Evolutionary conservation across 352 stramenopile genomes (phyloP).

Genomic region (Phytophthora aleatoria): DNA sequence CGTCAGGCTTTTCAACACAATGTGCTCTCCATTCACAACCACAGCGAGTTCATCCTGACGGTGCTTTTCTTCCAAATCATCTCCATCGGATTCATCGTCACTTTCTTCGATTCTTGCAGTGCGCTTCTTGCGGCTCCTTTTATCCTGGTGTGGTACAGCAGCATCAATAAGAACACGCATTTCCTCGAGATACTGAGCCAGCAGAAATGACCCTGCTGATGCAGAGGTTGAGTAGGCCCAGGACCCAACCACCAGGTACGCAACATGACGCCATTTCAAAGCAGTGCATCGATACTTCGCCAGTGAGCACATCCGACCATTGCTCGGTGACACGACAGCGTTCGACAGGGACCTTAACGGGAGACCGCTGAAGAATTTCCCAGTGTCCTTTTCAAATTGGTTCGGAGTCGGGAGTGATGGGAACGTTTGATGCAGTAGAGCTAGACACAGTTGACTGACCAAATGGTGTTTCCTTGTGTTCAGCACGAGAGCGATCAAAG

Average conservation of each 20-base stretch:
- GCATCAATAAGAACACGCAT: conserved; percentile 50
- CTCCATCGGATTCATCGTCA: conserved; percentile 35
- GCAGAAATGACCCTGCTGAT: conserved; percentile 31
- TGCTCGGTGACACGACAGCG: conserved; percentile 36
- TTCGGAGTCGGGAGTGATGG: conserved; percentile 20
- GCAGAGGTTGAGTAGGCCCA: conserved; percentile 51
- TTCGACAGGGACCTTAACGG: conserved; percentile 39
- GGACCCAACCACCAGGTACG: conserved; percentile 60
- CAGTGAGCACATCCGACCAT: conserved; percentile 43
- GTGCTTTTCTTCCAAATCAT: conserved; percentile 37
- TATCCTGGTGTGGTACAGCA: conserved; percentile 15
- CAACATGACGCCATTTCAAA: conserved; percentile 52
- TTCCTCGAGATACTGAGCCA: conserved; percentile 54
- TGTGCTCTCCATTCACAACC: conserved; percentile 60
- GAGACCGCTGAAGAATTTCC: conserved; percentile 29
- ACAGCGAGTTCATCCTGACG: conserved; percentile 27
- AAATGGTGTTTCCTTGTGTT: conserved; percentile 47
- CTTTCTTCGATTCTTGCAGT: conserved; percentile 14
- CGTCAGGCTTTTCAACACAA: conserved; percentile 67
- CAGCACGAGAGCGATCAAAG: conserved; percentile 43
- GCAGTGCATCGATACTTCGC: conserved; percentile 50
- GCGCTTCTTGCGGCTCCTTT: conserved; percentile 12
- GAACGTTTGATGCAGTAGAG: conserved; percentile 67
- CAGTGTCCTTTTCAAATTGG: conserved; percentile 21
- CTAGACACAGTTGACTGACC: conserved; percentile 58